A percentile compares a stretch with the other conserved stretches of the same genome.
phyloP scores from a whole-genome alignment of 2,329 filamentous ascomycete genomes.

The Paracorniculantispora psalliotae region DNA sequence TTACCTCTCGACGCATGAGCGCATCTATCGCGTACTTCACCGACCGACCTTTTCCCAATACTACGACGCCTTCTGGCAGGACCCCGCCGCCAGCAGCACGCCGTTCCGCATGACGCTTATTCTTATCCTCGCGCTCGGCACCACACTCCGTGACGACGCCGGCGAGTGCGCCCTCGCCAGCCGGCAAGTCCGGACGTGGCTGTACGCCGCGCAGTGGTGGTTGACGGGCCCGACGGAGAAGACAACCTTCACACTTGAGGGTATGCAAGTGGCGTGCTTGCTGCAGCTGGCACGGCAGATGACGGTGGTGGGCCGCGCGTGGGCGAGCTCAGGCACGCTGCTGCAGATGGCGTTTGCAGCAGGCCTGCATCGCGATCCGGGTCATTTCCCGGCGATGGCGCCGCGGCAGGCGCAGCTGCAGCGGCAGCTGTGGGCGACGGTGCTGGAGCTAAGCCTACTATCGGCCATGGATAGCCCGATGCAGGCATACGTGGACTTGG shows the following conservation, averaged over 20 bases:
- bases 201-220: slow-evolving; percentile 11
- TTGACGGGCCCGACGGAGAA: slow-evolving; percentile 1
- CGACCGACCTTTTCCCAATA: slow-evolving; percentile 2
- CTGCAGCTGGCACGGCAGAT: slow-evolving; percentile 9
- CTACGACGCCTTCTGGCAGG: slow-evolving; percentile 5
- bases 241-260: not conserved
- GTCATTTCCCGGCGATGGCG: not conserved
- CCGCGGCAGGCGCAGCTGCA: not conserved
- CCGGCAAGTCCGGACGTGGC: not conserved
- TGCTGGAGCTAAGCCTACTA: not conserved
- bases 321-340: not conserved
- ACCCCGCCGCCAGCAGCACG: not conserved
- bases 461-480: slow-evolving; percentile 1
- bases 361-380: slow-evolving; percentile 10
- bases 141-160: not conserved
- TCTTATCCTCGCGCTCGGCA: slow-evolving; percentile 1
- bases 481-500: not conserved
- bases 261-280: slow-evolving; percentile 4
- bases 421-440: slow-evolving; percentile 9
- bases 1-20: slow-evolving; percentile 5
- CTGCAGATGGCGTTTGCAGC: slow-evolving; percentile 7
- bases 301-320: slow-evolving; percentile 3
- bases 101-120: not conserved
- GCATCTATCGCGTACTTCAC: slow-evolving; percentile 8
- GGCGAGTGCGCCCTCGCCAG: not conserved